Percentiles rank a stretch among this genome's conserved stretches.
Conservation (phyloP, 2,329 filamentous ascomycete species). For the Lasiodiplodia sp. region DNA sequence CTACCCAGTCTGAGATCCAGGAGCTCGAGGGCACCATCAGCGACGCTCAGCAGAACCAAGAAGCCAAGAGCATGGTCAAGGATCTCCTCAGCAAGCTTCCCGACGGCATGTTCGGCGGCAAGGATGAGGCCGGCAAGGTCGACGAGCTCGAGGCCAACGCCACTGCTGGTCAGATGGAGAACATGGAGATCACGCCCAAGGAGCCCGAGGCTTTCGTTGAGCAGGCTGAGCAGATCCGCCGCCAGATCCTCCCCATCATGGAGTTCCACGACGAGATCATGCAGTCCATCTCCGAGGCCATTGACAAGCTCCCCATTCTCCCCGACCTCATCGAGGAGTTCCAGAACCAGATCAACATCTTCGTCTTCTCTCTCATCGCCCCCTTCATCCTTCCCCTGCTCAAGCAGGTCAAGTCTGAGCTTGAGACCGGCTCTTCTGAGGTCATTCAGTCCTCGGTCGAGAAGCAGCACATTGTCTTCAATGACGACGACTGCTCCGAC, state of each 20-base stretch:
- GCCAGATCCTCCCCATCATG: conserved; percentile 86
- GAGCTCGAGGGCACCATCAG: conserved; percentile 84
- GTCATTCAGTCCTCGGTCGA: conserved; percentile 85
- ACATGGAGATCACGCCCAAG: conserved; percentile 75
- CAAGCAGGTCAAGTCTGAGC: conserved; percentile 83
- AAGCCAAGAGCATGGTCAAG: conserved; percentile 77
- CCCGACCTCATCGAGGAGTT: conserved; percentile 86
- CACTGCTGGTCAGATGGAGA: conserved; percentile 75
- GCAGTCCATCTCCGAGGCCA: conserved; percentile 76
- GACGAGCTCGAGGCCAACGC: conserved; percentile 82
- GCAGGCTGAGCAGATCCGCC: conserved; percentile 76
- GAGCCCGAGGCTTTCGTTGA: conserved; percentile 83
- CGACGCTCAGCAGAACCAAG: conserved; percentile 64
- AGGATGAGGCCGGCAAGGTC: conserved; percentile 74
- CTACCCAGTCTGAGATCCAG: conserved; percentile 89
- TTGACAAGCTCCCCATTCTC: conserved; percentile 85
- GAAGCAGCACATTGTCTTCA: conserved; percentile 86
- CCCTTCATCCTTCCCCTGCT: conserved; percentile 89
- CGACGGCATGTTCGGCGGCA: conserved; percentile 75
- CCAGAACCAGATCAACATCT: conserved; percentile 85
- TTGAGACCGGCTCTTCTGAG: conserved; percentile 83
- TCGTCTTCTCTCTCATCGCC: conserved; percentile 90
- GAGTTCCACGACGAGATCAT: conserved; percentile 91
- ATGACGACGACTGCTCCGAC: conserved; percentile 76
- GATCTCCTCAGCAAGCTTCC: conserved; percentile 84